A percentile compares a stretch with the other conserved stretches of the same genome.
Evolutionary conservation across 345 rosid species (phyloP).

Genomic region (Hypericum androsaemum): DNA sequence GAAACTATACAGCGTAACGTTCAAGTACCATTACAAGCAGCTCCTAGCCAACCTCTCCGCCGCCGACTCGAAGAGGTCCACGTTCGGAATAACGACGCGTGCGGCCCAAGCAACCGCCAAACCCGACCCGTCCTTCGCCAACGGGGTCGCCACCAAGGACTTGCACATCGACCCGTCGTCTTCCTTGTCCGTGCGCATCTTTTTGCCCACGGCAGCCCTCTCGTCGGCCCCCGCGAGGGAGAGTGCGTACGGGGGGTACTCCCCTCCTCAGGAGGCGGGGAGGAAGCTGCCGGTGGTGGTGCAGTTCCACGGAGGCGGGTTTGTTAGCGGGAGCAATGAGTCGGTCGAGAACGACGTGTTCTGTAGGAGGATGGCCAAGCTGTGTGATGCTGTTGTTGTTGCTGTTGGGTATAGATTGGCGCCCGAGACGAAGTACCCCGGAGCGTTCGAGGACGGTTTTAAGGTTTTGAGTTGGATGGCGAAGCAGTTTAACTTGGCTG

Average conservation of each 20-base stretch:
- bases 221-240: not conserved
- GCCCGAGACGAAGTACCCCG: constrained; percentile 71
- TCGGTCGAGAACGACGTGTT: constrained; percentile 56
- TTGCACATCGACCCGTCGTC: constrained; percentile 59
- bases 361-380: constrained; percentile 60
- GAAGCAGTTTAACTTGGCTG: constrained; percentile 65
- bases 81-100: constrained; percentile 52
- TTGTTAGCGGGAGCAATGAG: constrained; percentile 66
- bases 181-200: constrained; percentile 54
- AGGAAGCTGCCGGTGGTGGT: constrained; percentile 67
- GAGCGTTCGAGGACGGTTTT: constrained; percentile 74
- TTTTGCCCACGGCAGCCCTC: constrained; percentile 41
- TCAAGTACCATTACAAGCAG: constrained; percentile 48
- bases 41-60: constrained; percentile 33
- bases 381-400: constrained; percentile 68
- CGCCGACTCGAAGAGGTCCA: constrained; percentile 12
- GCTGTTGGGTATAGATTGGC: constrained; percentile 87
- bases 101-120: constrained; percentile 27
- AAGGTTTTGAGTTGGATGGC: constrained; percentile 71
- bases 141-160: constrained; percentile 65
- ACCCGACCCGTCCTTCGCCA: constrained; percentile 45
- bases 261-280: constrained; percentile 28
- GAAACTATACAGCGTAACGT: constrained; percentile 49
- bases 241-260: constrained; percentile 44
- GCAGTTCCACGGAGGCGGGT: constrained; percentile 97